A percentile compares a stretch with the other conserved stretches of the same genome.
Evolutionary conservation across 345 rosid genomes (phyloP).

Genomic region (Aquilaria malaccensis): DNA sequence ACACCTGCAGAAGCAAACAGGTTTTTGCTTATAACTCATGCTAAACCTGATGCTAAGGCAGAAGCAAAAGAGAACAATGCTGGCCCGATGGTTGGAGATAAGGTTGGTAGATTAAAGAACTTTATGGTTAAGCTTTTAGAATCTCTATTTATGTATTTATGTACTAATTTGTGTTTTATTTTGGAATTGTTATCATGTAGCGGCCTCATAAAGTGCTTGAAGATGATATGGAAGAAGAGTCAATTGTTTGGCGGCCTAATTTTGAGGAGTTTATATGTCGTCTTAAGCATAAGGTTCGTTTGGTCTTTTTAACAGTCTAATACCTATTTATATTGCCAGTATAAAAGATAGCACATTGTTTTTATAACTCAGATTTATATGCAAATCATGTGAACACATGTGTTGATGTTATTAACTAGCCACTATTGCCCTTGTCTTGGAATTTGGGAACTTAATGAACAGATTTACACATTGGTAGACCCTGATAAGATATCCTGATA

Average conservation of each 20-base stretch:
- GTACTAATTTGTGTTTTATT: conserved; percentile 16
- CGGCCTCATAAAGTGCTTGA: conserved; percentile 48
- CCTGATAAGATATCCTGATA: no score
- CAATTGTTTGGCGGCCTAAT: conserved; percentile 77
- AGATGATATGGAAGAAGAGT: conserved; percentile 25
- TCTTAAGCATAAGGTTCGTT: conserved; percentile 79
- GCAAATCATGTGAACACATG: background rate
- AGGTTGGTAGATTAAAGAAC: conserved; percentile 41
- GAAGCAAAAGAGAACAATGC: conserved; percentile 19
- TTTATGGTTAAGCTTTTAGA: background rate
- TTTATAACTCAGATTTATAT: background rate
- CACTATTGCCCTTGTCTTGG: no score
- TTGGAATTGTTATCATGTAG: conserved; percentile 29
- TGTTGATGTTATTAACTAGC: no score
- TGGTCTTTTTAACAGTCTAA: conserved; percentile 1
- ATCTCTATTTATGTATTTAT: conserved; percentile 1
- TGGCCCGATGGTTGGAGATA: conserved; percentile 34
- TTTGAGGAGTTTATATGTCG: conserved; percentile 64
- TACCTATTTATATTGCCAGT: background rate
- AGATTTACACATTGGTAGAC: no score
- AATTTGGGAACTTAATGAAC: no score
- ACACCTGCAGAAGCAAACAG: conserved; percentile 60
- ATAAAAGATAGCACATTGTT: background rate
- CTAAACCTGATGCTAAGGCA: conserved; percentile 24
- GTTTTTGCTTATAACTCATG: conserved; percentile 34